Base-by-base conservation (phyloP, 495 filamentous ascomycete genomes). In the Aspergillus campestris region DNA sequence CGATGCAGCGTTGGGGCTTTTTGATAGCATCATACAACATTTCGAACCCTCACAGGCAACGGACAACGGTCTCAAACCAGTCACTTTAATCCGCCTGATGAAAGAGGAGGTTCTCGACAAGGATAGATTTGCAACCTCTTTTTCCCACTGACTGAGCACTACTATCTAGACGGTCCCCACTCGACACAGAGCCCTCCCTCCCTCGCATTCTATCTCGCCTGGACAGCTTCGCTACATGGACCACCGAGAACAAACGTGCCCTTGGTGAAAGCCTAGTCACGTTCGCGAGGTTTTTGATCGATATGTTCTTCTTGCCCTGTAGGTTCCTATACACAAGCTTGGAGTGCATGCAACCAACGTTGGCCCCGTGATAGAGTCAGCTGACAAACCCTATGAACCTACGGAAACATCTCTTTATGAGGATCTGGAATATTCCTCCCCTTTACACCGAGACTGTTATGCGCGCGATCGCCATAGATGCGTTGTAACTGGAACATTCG, bases 51-150 rank as follows among this genome's bases (percentile, higher is more conserved):
- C n/a, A 3, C 43, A 51, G n/a, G 29, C 8, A 33, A 18, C 28
- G 9, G 29, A 38, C 0, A 51, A 30, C 7, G 39, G 38, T n/a
- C 47, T 40, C 8, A 43, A 51, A 38, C 49, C 49, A 27, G 28
- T 44, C 1, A 38, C 47, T 10, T 40, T 49, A n/a, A 38, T 49
- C 7, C 15, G 30, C 18, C 36, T 45, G 8, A 40, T 45, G 31
- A 37, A 41, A 27, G 24, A 37, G 1, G 35, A 37, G 7, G 42
- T 50, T 33, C 40, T 37, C 13, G 29, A 34, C 24, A 41, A 36
- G 33, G 48, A 50, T 8, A 24, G 31, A 6, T 45, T 50, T 15
- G 27, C 14, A 45, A 13, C 6, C 18, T 45, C 9, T 31, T 50
- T 36, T 50, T 45, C 37, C 13, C 36, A 27, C 45, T 41, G 12